Evolutionary conservation across 164 flowering plant species (phyloP), one percentile per base, ranked within the genome.

Genomic region (Tetrastigma voinierianum): DNA sequence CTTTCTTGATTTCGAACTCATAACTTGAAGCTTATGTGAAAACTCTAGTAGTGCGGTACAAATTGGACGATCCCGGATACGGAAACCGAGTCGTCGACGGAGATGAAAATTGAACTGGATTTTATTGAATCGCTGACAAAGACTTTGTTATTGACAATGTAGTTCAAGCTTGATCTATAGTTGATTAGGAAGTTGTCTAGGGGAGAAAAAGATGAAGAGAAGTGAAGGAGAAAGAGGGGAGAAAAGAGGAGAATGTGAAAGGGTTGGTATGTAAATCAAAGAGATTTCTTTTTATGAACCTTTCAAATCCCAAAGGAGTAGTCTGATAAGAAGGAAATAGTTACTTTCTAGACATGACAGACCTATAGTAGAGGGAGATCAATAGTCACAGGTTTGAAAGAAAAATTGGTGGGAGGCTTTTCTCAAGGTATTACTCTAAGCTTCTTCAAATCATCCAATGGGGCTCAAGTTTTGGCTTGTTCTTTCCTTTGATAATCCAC

Each of bases 21-120:
- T 83, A 88, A 59, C 73, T 70, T 4, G 83, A 79, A 18, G 58
- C 63, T 12, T 25, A 48, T 15, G 79, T 78, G 84, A 86, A 86
- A 74, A 86, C 83, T 67, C 90, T 74, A 7, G 94, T 88, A 9
- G 87, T 75, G 16, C 12, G 67, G 80, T 86, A 83, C 21, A 86
- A 57, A 16, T 49, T 15, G 15, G 83, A 52, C 1, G 78, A 76
- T 66, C 68, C 46, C 20, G 77, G 70, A 76, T 84, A 54, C 25
- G 84, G 83, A 59, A 63, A 81, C 51, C 46, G 84, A 81, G 21
- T 59, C 45, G 55, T 55, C 77, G 46, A 66, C 16, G 7, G 80
- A 70, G 66, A 81, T 68, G 68, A 24, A 70, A 46, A 1, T 16
- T 48, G n/a, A 80, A 77, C 70, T 78, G 44, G 72, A 67, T 61